Base-by-base conservation (phyloP, 257 asterid genomes). In the Solanum paucissectum region DNA sequence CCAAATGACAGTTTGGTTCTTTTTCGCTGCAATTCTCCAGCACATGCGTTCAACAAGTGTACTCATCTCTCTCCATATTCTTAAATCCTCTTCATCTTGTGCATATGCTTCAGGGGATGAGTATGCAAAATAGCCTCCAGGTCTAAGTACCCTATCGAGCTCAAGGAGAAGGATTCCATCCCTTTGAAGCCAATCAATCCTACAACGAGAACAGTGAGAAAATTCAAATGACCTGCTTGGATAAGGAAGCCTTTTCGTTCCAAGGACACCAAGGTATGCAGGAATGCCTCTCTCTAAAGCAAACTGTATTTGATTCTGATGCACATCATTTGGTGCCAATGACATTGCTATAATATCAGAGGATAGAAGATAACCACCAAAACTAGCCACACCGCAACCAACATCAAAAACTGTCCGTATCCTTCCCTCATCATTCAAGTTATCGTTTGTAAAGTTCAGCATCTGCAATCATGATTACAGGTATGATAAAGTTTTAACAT, bases 71-170 rank as follows among this genome's bases (percentile, higher is more conserved):
- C 21, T 92, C 99, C 99, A 95, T 90, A 96, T 95, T 91, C 98
- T 94, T 40, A 91, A 90, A 91, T 95, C 96, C 90, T 96, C 99
- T 89, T 94, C 99, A 52, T 96, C 98, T 90, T 93, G 98, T 73
- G 99, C 99, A 90, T 96, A 96, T 81, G 98, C 98, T 91, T 96
- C 99, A 7, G 99, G 99, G 9, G 99, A 96, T 2, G 99, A 96
- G 91, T 95, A 96, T 55, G 98, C 98, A 89, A 96, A 96, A 91
- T 96, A 96, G 88, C 99, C 99, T 87, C 99, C 99, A 13, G 98
- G 98, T 90, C 98, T 93, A 84, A 96, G 98, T 88, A 96, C 58
- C 91, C 99, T 92, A 88, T 96, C 99, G 90, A 96, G 89, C 92
- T 96, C 99, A 88, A 96, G 98, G 86, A 96, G 98, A 82, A 96